phyloP scores from a whole-genome alignment of 495 filamentous ascomycete species.

The Lasiosphaeria ovina region DNA sequence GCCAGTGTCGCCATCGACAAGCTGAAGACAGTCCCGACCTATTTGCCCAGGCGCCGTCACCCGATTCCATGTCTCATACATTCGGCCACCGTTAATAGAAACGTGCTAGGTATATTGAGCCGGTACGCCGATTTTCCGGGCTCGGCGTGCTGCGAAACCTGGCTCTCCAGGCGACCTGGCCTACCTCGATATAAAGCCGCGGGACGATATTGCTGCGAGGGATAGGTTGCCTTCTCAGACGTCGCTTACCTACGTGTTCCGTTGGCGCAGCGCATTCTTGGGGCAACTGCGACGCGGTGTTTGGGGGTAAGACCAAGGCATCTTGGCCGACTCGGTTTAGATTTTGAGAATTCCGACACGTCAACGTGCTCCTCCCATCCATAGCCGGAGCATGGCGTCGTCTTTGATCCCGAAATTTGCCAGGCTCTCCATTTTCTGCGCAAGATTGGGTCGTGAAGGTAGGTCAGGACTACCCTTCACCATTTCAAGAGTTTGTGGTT shows the following conservation, averaged over 20 bases:
- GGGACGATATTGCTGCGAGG: too few species aligned
- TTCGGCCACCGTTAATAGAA: not conserved
- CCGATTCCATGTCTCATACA: not conserved
- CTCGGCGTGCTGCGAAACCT: not conserved
- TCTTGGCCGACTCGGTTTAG: not conserved
- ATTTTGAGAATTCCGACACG: conserved; percentile 1
- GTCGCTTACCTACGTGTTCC: too few species aligned
- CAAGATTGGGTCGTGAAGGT: not conserved
- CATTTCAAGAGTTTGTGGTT: not conserved
- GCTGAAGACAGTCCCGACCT: too few species aligned
- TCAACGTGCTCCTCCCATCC: not conserved
- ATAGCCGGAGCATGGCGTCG: not conserved
- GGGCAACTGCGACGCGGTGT: not conserved
- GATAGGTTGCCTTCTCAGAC: too few species aligned
- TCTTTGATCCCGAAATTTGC: not conserved
- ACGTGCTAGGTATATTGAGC: conserved; percentile 1
- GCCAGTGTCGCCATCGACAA: too few species aligned
- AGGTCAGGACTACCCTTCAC: not conserved
- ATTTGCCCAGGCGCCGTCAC: not conserved
- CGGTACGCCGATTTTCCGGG: not conserved
- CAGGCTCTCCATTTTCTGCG: not conserved
- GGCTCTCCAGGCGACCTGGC: not conserved
- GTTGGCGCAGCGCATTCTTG: not conserved
- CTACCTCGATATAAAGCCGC: too few species aligned
- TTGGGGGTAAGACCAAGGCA: not conserved